Evolutionary conservation across 257 asterid species (phyloP).

Genomic region (Przewalskia tangutica): DNA sequence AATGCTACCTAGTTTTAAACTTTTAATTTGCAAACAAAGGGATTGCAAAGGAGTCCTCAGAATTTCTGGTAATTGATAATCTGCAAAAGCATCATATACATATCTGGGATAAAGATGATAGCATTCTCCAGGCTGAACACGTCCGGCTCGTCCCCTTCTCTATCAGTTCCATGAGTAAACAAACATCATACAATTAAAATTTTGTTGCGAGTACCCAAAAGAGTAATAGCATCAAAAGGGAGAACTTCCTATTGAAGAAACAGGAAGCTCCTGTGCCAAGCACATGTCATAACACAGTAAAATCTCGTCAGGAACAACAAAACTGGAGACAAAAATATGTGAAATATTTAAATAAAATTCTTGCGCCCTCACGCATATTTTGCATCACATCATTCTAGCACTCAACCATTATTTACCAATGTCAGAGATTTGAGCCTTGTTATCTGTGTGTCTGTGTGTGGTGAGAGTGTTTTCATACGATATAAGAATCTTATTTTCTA

Average conservation of each 20-base stretch:
- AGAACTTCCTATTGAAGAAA: not conserved
- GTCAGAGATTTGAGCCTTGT: not conserved
- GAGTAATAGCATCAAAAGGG: not conserved
- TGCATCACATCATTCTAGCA: no score
- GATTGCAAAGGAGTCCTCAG: constrained; percentile 95
- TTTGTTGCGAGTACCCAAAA: not conserved
- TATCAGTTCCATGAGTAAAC: constrained; percentile 24
- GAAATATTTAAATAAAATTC: not conserved
- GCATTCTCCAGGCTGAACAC: constrained; percentile 97
- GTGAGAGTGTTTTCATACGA: not conserved
- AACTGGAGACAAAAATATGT: not conserved
- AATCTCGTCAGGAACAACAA: not conserved
- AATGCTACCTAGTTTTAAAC: constrained; percentile 80
- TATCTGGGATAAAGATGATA: constrained; percentile 86
- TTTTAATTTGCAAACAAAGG: constrained; percentile 90
- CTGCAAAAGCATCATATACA: constrained; percentile 75
- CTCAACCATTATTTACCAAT: no score
- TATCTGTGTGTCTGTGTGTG: not conserved
- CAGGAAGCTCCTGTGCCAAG: not conserved
- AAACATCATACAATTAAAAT: not conserved
- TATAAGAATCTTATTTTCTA: not conserved
- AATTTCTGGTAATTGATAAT: constrained; percentile 84
- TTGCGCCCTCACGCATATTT: not conserved
- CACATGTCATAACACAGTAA: not conserved
- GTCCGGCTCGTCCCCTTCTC: constrained; percentile 99